Evolutionary conservation across 1,139 yeast genomes (phyloP).

Genomic region (Saccharomycopsis phalli): DNA sequence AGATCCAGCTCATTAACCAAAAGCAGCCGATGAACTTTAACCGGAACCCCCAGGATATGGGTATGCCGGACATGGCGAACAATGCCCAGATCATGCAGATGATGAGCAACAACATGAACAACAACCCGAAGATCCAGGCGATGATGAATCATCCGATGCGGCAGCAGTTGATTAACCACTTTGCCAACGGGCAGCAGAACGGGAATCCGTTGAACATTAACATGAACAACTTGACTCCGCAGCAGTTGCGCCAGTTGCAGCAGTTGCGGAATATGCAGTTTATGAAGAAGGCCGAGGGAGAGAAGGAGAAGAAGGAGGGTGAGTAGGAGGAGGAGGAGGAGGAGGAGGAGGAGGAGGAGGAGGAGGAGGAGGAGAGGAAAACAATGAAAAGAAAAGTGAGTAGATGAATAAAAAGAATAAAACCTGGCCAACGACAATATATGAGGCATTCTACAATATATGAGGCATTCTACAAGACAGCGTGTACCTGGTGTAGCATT

Average conservation of each 20-base stretch:
- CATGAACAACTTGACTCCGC: background rate
- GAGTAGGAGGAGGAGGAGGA: no score
- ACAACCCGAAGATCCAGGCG: slow-evolving; percentile 2
- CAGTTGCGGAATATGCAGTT: no score
- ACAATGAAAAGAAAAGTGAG: no score
- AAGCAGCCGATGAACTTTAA: background rate
- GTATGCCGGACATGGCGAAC: slow-evolving; percentile 3
- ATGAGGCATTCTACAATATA: no score
- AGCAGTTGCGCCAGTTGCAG: slow-evolving; percentile 2
- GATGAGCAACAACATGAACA: slow-evolving; percentile 8
- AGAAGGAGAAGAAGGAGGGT: no score
- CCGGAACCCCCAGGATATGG: slow-evolving; percentile 2
- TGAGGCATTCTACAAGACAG: no score
- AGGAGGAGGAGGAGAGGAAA: no score
- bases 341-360: no score
- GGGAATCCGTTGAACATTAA: background rate
- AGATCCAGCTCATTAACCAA: slow-evolving; percentile 5
- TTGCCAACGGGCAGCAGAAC: background rate
- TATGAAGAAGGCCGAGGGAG: no score
- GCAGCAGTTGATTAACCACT: slow-evolving; percentile 4
- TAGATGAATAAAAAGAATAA: no score
- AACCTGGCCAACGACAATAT: no score
- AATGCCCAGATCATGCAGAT: slow-evolving; percentile 4
- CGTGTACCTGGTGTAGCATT: no score
- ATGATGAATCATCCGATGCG: slow-evolving; percentile 1